Evolutionary conservation across 108 stramenopile genomes (phyloP).

Genomic region (Tribonema minus): DNA sequence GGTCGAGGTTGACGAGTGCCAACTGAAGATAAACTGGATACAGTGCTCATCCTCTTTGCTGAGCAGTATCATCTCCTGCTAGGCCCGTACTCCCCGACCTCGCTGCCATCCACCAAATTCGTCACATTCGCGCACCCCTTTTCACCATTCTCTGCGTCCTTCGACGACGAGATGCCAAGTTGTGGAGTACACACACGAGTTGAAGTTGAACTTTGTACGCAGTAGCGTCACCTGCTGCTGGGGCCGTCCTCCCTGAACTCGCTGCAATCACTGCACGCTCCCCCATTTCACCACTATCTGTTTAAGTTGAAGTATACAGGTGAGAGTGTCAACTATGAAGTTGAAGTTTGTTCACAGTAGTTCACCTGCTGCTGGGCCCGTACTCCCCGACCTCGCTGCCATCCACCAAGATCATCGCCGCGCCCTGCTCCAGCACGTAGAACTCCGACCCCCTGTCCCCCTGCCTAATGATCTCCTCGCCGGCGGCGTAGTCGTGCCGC

Average conservation of each 20-base stretch:
- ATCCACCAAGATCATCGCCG: slow-evolving; percentile 4
- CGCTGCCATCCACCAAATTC: too few species aligned
- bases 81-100: too few species aligned
- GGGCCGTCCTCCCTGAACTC: too few species aligned
- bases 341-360: slow-evolving; percentile 2
- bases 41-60: too few species aligned
- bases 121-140: too few species aligned
- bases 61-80: too few species aligned
- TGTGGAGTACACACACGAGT: background rate
- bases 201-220: background rate
- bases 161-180: too few species aligned
- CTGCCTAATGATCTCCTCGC: slow-evolving; percentile 42
- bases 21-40: too few species aligned
- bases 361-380: slow-evolving; percentile 4
- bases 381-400: background rate
- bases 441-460: slow-evolving; percentile 48
- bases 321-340: background rate
- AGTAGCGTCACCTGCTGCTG: too few species aligned
- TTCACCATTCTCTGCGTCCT: too few species aligned
- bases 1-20: too few species aligned
- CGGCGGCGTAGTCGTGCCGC: background rate
- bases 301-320: background rate
- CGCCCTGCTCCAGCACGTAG: slow-evolving; percentile 47
- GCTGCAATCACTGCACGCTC: background rate
- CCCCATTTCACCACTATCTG: background rate